Base-by-base conservation (phyloP, 306 rosid species). In the Begonia loranthoides region DNA sequence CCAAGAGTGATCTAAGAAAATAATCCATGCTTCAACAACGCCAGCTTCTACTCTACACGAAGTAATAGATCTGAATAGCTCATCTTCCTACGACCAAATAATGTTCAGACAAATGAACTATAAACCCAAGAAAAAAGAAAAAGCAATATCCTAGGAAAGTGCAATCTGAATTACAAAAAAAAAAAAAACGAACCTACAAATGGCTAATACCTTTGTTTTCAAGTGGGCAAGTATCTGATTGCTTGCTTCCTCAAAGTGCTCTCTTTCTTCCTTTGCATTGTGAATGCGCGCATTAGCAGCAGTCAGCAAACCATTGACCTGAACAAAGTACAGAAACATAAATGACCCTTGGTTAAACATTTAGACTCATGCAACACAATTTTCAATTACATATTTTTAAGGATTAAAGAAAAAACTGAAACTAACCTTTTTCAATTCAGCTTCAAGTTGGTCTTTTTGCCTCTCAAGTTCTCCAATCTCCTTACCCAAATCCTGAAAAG, bases 201-300 rank as follows among this genome's bases (percentile, higher is more conserved):
- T 39, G 52, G 22, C 51, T 17, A 44, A 19, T 79, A 84, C 97
- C 95, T 81, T 88, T 33, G 67, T 55, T 69, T 76, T 81, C 58
- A 88, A 71, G 64, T 79, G 95, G 24, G 41, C 67, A 51, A 84
- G 58, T 66, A 88, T 75, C 55, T 82, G 77, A 76, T 73, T 79
- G 63, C 89, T 84, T 52, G 97, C 89, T 21, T 81, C 89, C 51
- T 81, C 95, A 66, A 88, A 84, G 17, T 88, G 93, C 12, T 84
- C 93, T 64, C 75, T 79, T 79, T 84, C 97, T 77, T 88, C 97
- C 67, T 59, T 84, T 67, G 78, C 82, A 68, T 84, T 82, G 68
- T 61, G 82, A 67, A 81, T 80, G 62, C 89, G 93, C 55, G 56
- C 67, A 36, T 70, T 80, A 46, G 83, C 70, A 48, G 69, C 55